These are phyloP conservation scores for Thalassiosira mediterranea DNA, from an alignment of 352 stramenopile genomes.

Conservation along the genomic window DNA sequence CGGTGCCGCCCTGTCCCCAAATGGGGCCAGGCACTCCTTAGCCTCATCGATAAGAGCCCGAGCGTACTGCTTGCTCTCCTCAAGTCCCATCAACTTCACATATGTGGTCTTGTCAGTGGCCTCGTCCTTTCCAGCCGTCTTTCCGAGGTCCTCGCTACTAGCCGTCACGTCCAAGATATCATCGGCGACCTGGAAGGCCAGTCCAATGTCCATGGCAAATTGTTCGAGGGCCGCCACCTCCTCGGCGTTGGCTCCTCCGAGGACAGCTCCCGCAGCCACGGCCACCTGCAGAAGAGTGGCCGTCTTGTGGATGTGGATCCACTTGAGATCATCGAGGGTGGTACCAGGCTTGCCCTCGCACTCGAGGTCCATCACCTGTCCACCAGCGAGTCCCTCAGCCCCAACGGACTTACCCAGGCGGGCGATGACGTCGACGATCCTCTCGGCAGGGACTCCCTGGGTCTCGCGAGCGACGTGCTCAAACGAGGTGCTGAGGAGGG, in stretches of 20 bases:
- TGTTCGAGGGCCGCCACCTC: conserved; percentile 84
- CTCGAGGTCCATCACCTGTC: conserved; percentile 89
- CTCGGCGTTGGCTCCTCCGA: conserved; percentile 82
- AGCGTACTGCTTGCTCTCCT: conserved; percentile 84
- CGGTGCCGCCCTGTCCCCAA: conserved; percentile 81
- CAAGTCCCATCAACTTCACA: conserved; percentile 86
- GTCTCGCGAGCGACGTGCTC: conserved; percentile 78
- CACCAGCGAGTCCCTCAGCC: conserved; percentile 79
- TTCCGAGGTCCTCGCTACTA: conserved; percentile 86
- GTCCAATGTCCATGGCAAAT: conserved; percentile 87
- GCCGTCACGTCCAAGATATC: conserved; percentile 89
- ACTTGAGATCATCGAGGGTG: conserved; percentile 86
- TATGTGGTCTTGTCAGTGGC: conserved; percentile 88
- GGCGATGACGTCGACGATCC: conserved; percentile 84
- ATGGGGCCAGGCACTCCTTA: conserved; percentile 81
- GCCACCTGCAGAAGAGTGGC: conserved; percentile 85
- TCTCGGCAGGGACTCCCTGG: conserved; percentile 71
- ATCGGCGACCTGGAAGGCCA: conserved; percentile 89
- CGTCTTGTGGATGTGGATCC: conserved; percentile 90
- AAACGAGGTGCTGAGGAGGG: conserved; percentile 86
- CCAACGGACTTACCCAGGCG: conserved; percentile 85
- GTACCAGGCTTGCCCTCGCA: conserved; percentile 86
- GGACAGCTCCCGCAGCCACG: conserved; percentile 83
- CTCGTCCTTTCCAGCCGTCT: conserved; percentile 88
- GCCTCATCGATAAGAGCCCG: conserved; percentile 83